Base-by-base conservation (phyloP, 345 rosid genomes). In the Sisymbrium altissimum region DNA sequence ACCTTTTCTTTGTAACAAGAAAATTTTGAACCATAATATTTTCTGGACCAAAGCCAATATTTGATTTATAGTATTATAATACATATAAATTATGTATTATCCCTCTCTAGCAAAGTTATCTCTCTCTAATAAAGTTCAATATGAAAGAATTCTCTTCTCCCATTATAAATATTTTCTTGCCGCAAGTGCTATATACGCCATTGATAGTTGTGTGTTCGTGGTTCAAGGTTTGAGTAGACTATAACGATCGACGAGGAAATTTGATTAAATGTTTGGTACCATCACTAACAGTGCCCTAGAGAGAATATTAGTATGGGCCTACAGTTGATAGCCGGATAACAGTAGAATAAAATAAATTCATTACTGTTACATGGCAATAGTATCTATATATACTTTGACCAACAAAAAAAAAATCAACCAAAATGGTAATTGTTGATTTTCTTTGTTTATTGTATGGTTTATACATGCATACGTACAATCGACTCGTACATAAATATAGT, bases 381-480 rank as follows among this genome's bases (percentile, higher is more conserved):
- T 66, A 64, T 14, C 4, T 32, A 32, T 33, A 33, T 33, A 33
- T 35, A 35, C 38, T 35, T 32, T 32, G 6, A 32, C 35, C 29
- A 23, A 23, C 29, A 32, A 32, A 0, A 32, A 32, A 5, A 32
- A 32, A 5, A 21, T 18, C 17, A 21, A 9, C 29, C 60, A 11
- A 21, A 25, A 29, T 43, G 44, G 43, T 19, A 30, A 18, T 2
- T 7, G 29, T 55, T 68, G 14, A 35, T 43, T 1, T 29, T 32
- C 23, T 19, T 39, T 2, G n/a, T n/a, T n/a, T 39, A 39, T 39
- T 39, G 43, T 39, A 39, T 39, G 40, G 4, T 13, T 70, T 46
- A 23, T 76, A 63, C 73, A 83, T 84, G 87, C 64, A 25, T 81
- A 77, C 76, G 81, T 71, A 63, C 68, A 49, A 62, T 55, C 29